These are phyloP conservation scores for Tuber magnatum DNA, from an alignment of 495 filamentous ascomycete species.

Conservation along the genomic window DNA sequence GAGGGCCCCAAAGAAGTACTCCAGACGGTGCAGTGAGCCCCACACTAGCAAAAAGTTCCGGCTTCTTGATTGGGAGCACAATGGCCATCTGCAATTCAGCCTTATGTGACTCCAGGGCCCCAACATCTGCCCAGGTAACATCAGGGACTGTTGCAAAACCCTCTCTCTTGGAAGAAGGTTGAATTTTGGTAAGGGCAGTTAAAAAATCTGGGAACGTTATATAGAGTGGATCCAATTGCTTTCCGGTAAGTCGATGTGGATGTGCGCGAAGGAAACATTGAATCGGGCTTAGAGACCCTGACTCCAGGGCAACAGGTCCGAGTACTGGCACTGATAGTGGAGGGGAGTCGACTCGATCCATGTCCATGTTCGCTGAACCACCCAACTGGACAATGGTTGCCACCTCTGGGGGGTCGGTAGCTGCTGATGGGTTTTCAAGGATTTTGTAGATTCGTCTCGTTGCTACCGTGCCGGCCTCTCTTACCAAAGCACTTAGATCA, in stretches of 20 bases:
- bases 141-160: too few relatives aligned
- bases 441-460: constrained; percentile 53
- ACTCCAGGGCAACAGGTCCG: neutral
- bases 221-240: constrained; percentile 35
- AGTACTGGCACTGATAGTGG: neutral
- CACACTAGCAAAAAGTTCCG: constrained; percentile 68
- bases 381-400: neutral
- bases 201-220: constrained; percentile 55
- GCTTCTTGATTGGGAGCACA: constrained; percentile 81
- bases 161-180: constrained; percentile 75
- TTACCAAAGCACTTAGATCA: constrained; percentile 79
- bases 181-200: constrained; percentile 71
- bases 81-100: constrained; percentile 84
- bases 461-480: constrained; percentile 60
- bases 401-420: neutral
- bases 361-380: constrained; percentile 19
- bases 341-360: constrained; percentile 18
- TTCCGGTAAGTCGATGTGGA: constrained; percentile 28
- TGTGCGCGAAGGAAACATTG: constrained; percentile 46
- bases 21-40: constrained; percentile 85
- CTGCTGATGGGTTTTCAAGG: constrained; percentile 23
- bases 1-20: constrained; percentile 49
- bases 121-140: too few relatives aligned
- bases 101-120: constrained; percentile 49
- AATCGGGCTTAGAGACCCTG: constrained; percentile 26